Evolutionary conservation across 2,329 filamentous ascomycete genomes (phyloP).

Genomic region (Ilyonectria destructans): DNA sequence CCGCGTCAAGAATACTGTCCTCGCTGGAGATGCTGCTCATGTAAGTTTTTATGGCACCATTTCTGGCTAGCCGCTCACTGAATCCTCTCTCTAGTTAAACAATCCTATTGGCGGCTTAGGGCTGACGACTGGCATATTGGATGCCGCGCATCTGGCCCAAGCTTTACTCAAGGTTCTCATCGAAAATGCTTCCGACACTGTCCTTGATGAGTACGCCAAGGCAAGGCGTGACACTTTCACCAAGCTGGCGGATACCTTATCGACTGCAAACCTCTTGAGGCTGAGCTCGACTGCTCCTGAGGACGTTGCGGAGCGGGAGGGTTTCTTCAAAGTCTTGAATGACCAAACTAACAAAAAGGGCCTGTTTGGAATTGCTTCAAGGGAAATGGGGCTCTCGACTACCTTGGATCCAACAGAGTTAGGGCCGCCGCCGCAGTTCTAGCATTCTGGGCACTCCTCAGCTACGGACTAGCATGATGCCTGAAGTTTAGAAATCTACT

Average conservation of each 20-base stretch:
- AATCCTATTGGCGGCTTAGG: constrained; percentile 20
- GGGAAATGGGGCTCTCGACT: constrained; percentile 1
- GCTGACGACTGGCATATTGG: constrained; percentile 17
- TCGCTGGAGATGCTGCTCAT: constrained; percentile 18
- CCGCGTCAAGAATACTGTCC: constrained; percentile 16
- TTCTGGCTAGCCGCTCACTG: background rate
- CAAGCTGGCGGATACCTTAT: background rate
- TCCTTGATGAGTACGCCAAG: constrained; percentile 14
- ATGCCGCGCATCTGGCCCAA: constrained; percentile 18
- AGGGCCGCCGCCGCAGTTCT: background rate
- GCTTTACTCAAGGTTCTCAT: constrained; percentile 7
- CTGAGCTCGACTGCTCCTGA: background rate
- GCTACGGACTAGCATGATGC: background rate
- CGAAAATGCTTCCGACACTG: constrained; percentile 11
- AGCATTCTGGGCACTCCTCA: background rate
- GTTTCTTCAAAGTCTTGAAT: constrained; percentile 1
- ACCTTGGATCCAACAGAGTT: constrained; percentile 1
- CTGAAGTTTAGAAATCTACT: background rate
- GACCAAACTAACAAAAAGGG: background rate
- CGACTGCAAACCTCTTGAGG: constrained; percentile 2
- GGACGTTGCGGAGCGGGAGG: background rate
- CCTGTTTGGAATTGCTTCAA: background rate
- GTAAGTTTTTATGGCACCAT: constrained; percentile 11
- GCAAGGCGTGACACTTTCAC: constrained; percentile 1
- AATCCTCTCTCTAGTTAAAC: constrained; percentile 9